phyloP scores from a whole-genome alignment of 2,329 filamentous ascomycete species.

The Aspergillus floridensis region DNA sequence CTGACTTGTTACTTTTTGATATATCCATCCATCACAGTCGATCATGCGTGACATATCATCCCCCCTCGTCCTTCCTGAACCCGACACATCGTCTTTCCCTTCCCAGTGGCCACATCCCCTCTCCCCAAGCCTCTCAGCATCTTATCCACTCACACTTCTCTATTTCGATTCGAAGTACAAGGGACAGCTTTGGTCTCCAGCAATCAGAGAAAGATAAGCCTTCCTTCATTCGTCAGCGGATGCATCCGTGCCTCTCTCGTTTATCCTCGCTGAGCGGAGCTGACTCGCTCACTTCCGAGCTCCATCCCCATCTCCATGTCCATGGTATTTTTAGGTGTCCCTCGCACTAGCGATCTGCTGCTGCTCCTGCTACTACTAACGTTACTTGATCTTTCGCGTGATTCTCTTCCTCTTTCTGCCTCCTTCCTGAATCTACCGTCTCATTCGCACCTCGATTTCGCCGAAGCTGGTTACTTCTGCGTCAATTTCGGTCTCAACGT shows the following conservation, averaged over 20 bases:
- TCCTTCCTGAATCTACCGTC: neutral
- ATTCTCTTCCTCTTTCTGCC: neutral
- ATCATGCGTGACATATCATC: constrained; percentile 26
- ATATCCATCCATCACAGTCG: constrained; percentile 13
- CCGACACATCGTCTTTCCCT: constrained; percentile 21
- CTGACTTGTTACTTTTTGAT: neutral
- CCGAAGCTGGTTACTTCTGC: neutral
- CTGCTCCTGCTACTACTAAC: neutral
- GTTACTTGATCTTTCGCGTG: neutral
- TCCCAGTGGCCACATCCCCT: neutral
- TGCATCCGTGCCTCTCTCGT: constrained; percentile 15
- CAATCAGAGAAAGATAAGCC: neutral
- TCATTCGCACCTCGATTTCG: neutral
- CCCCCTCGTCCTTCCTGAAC: constrained; percentile 13
- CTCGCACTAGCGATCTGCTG: neutral
- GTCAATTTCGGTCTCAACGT: neutral
- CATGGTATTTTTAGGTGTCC: neutral
- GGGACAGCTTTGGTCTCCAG: neutral
- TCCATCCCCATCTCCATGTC: neutral
- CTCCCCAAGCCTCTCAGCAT: constrained; percentile 1
- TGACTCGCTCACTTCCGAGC: neutral
- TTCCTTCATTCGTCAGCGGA: constrained; percentile 20
- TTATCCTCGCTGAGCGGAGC: constrained; percentile 10
- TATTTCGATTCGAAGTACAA: constrained; percentile 6
- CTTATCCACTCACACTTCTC: neutral